A percentile compares a stretch with the other conserved stretches of the same genome.
phyloP scores from a whole-genome alignment of 192 early-diverging fungal species.

The Neocallimastix lanati region DNA sequence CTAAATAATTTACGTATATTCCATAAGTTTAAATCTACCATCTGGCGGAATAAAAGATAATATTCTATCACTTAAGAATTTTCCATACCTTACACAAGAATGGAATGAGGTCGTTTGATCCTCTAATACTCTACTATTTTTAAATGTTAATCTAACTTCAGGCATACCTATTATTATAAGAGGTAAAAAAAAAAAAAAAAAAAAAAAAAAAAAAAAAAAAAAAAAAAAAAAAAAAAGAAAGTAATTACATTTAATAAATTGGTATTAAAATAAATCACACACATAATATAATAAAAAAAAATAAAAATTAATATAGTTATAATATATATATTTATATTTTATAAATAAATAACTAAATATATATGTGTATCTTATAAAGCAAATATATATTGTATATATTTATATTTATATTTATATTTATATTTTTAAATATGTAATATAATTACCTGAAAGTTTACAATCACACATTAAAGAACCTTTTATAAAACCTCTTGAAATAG shows the following conservation, averaged over 20 bases:
- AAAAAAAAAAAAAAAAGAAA: no score
- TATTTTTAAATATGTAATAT: neutral
- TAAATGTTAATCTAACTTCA: conserved; percentile 57
- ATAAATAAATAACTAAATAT: no score
- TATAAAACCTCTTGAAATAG: conserved; percentile 54
- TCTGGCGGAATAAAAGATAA: conserved; percentile 90
- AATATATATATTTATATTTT: no score
- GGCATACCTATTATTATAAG: conserved; percentile 83
- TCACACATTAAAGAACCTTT: conserved; percentile 63
- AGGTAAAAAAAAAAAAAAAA: no score
- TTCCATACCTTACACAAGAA: conserved; percentile 53
- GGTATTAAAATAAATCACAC: no score
- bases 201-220: no score
- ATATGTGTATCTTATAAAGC: no score
- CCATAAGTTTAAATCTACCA: conserved; percentile 73
- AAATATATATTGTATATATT: no score
- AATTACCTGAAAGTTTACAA: conserved; percentile 51
- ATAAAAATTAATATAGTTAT: no score
- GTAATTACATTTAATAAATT: no score
- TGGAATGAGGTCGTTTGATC: conserved; percentile 59
- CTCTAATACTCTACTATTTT: conserved; percentile 52
- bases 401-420: no score
- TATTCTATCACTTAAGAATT: conserved; percentile 28
- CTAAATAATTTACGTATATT: conserved; percentile 31
- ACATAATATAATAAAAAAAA: no score